Conservation (phyloP, 1,284 basidiomycete species). For the Rhizoctonia solani region DNA sequence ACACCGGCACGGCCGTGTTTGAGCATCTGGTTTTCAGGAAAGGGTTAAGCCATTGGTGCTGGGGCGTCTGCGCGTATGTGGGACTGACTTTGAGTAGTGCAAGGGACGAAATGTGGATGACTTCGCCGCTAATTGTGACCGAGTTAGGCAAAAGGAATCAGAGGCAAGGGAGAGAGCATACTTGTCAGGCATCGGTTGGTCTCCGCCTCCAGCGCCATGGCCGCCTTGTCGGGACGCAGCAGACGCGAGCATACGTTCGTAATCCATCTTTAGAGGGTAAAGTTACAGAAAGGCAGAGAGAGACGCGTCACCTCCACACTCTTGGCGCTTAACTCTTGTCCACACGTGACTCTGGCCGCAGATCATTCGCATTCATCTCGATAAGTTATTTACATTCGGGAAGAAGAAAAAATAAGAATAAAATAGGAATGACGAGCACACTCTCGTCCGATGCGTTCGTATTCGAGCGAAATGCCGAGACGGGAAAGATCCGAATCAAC, state of each 20-base stretch:
- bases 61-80: background rate
- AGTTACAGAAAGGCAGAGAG: too few species aligned
- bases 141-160: too few species aligned
- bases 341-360: constrained; percentile 11
- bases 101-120: constrained; percentile 93
- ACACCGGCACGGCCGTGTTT: constrained; percentile 99
- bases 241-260: constrained; percentile 35
- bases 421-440: constrained; percentile 13
- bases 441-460: constrained; percentile 6
- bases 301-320: constrained; percentile 33
- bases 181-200: constrained; percentile 72
- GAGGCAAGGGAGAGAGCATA: too few species aligned
- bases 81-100: constrained; percentile 83
- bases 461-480: constrained; percentile 23
- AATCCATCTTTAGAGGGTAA: too few species aligned
- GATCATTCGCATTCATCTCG: background rate
- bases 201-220: constrained; percentile 48
- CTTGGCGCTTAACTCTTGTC: background rate
- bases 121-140: constrained; percentile 91
- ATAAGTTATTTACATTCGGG: background rate
- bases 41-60: background rate
- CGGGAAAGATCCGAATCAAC: constrained; percentile 40
- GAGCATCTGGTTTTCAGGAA: constrained; percentile 92
- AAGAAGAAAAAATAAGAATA: constrained; percentile 24
- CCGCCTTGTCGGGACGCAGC: constrained; percentile 34